Evolutionary conservation across 2,329 filamentous ascomycete species (phyloP), one percentile per base, ranked within the genome.

Genomic region (Alternaria solani): DNA sequence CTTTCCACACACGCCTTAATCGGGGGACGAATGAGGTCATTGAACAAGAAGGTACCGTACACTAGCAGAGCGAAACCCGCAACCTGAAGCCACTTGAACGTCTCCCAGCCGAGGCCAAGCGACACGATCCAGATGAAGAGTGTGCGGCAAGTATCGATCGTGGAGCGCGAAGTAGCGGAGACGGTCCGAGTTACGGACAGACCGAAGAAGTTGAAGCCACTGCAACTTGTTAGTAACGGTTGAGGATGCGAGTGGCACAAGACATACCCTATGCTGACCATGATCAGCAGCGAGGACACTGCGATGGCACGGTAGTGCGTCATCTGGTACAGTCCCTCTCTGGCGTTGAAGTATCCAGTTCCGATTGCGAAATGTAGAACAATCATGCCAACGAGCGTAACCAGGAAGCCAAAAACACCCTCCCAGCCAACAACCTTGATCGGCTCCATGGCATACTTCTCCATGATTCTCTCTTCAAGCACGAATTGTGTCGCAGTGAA

Each of bases 101-200:
- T 89, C 81, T 99, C 95, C 95, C 95, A 99, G 62, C 94, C 94
- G 2, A 99, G 86, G 4, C 91, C 92, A 5, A 99, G 87, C 18
- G 93, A 96, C 14, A 97, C 92, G 28, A 99, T 86, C 95, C 95
- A 99, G 80, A 99, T 98, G 81, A 99, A 98, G 1, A 99, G 87
- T 0, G 95, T 99, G 41, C 94, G 89, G 84, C 94, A 98, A 1
- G 95, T 99, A 79, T 99, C 95, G 71, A 99, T 98, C 32, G 94
- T 98, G 32, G 93, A 96, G 62, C 95, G 89, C 1, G 94, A 93
- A 0, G 95, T 99, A 11, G 95, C 95, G 64, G 91, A 96, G 67
- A 99, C 93, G 63, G 82, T 89, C 61, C 92, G 88, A 1, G 95
- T 99, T 8, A 99, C 94, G 0, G 92, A 95, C 9, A 99, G 87